Evolutionary conservation across 495 filamentous ascomycete species (phyloP), one percentile per base, ranked within the genome.

Genomic region (Hypoxylon perforatum): DNA sequence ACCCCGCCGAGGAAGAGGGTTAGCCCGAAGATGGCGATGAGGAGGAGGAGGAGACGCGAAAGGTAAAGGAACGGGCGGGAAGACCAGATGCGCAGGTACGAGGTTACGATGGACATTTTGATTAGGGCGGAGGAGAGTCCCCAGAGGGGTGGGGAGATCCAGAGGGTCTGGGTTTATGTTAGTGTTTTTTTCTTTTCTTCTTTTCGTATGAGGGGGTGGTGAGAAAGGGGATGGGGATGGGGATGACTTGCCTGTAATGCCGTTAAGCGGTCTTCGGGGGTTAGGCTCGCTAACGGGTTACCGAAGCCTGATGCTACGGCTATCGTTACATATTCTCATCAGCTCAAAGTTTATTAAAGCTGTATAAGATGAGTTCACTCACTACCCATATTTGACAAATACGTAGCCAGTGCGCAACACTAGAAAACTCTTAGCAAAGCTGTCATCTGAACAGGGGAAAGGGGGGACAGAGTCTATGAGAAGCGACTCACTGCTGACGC

Each of bases 1-100:
- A 75, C 33, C 25, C 64, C 55, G 17, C 60, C 61, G 38, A 71
- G 17, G 65, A 50, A 61, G 39, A 72, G 57, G 23, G 67, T 60
- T 3, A 73, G 39, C 53, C 60, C 69, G 61, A 70, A 74, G 35
- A 70, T 23, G 30, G 58, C 17, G 45, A 75, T 57, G 9, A 74
- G 25, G 49, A 28, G 19, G 42, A 77, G 58, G 1, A 70, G 36
- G n/a, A n/a, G n/a, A 21, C 52, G 17, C 25, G 57, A 68, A 42
- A 63, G 25, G 6, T 53, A 30, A 7, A 53, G 56, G 56, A 76
- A 74, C 28, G 57, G 66, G 30, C 35, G 23, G 55, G 61, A 45
- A 17, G 71, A 62, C 66, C 67, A 76, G 63, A 76, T 73, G 36
- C 74, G 74, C 12, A 71, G 50, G 60, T 76, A 76, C n/a, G 73